Percentiles rank a stretch among this genome's conserved stretches.
Conservation (phyloP, 805 yeast genomes). For the Isabelozyma heimii region DNA sequence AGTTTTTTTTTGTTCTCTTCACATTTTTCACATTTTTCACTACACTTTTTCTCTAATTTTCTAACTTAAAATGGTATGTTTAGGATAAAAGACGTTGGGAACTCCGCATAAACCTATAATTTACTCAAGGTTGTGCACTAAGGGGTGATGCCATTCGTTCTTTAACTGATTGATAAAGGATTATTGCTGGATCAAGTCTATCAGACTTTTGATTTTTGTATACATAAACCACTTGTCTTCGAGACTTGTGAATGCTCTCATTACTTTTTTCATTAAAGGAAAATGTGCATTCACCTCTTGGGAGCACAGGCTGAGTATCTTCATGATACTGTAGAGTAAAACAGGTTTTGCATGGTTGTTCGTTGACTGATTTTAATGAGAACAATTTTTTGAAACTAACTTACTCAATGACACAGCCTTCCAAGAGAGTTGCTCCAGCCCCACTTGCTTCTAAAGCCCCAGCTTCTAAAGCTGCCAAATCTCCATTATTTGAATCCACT, state of each 20-base stretch:
- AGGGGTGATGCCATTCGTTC: slow-evolving; percentile 21
- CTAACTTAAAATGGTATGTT: slow-evolving; percentile 28
- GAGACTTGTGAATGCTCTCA: slow-evolving; percentile 2
- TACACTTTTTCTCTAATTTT: neutral
- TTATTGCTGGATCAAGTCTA: slow-evolving; percentile 5
- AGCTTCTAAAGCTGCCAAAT: slow-evolving; percentile 41
- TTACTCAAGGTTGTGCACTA: slow-evolving; percentile 17
- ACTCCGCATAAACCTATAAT: slow-evolving; percentile 18
- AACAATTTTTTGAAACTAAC: slow-evolving; percentile 19
- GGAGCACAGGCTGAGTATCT: slow-evolving; percentile 44
- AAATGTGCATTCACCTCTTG: slow-evolving; percentile 36
- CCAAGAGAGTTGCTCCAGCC: slow-evolving; percentile 96
- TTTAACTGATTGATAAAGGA: slow-evolving; percentile 10
- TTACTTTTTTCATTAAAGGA: slow-evolving; percentile 7
- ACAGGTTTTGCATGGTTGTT: slow-evolving; percentile 19
- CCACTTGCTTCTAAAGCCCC: slow-evolving; percentile 81
- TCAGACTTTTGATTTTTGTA: slow-evolving; percentile 4
- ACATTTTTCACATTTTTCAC: neutral
- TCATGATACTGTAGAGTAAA: slow-evolving; percentile 38
- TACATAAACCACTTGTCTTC: slow-evolving; percentile 1
- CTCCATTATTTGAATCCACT: slow-evolving; percentile 86
- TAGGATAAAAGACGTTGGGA: slow-evolving; percentile 18
- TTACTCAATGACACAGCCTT: slow-evolving; percentile 56
- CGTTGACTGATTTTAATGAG: slow-evolving; percentile 21
- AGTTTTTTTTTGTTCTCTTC: neutral